Evolutionary conservation across 257 asterid species (phyloP).

Genomic region (Solanum chiquidenum): DNA sequence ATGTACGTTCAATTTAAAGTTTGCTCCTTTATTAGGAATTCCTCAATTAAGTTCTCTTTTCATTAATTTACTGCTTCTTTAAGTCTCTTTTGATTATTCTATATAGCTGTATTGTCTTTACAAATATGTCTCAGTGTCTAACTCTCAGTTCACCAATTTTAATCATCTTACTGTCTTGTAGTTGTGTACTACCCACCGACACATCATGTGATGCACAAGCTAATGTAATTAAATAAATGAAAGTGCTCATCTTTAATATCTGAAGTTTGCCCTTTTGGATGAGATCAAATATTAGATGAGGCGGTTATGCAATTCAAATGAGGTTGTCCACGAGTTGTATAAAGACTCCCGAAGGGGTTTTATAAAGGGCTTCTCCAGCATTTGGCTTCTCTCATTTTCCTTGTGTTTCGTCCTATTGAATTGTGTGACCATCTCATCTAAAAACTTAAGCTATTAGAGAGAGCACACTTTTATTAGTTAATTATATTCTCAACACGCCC

Average conservation of each 20-base stretch:
- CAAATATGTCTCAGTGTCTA: neutral
- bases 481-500: too few species aligned
- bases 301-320: neutral
- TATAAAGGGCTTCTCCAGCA: neutral
- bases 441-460: too few species aligned
- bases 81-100: neutral
- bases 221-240: neutral
- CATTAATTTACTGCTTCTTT: neutral
- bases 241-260: neutral
- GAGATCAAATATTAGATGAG: neutral
- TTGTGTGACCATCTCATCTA: too few species aligned
- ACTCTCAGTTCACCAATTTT: neutral
- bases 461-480: too few species aligned
- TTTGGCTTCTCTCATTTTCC: neutral
- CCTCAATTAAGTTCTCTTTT: neutral
- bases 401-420: neutral
- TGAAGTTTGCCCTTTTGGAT: neutral
- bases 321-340: neutral
- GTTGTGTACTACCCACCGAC: neutral
- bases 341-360: neutral
- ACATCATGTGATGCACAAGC: neutral
- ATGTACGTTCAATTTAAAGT: constrained; percentile 27
- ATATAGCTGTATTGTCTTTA: neutral
- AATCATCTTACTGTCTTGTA: neutral
- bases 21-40: neutral